Conservation (phyloP, 495 filamentous ascomycete genomes). For the Aspergillus leporis region DNA sequence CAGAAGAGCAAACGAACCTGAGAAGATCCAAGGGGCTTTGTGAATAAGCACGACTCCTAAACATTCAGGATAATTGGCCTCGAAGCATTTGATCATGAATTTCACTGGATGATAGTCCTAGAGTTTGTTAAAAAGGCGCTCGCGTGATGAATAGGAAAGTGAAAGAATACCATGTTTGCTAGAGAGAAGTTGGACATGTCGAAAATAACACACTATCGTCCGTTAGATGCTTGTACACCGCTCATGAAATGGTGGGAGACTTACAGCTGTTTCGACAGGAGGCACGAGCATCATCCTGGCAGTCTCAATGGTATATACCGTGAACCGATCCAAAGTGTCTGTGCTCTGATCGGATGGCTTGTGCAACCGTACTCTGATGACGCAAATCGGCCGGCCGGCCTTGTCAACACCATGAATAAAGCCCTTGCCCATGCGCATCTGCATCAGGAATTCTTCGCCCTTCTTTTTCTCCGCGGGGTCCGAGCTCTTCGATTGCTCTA, state of each 20-base stretch:
- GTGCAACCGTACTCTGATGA: constrained; percentile 81
- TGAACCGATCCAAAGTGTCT: constrained; percentile 78
- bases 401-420: constrained; percentile 89
- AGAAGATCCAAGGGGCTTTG: constrained; percentile 96
- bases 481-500: constrained; percentile 56
- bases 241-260: constrained; percentile 29
- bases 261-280: constrained; percentile 88
- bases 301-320: constrained; percentile 92
- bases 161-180: constrained; percentile 79
- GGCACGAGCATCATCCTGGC: constrained; percentile 76
- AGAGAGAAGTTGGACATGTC: constrained; percentile 93
- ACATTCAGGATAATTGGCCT: constrained; percentile 96
- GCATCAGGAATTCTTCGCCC: constrained; percentile 78
- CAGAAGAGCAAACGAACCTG: constrained; percentile 53
- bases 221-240: constrained; percentile 1
- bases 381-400: constrained; percentile 81
- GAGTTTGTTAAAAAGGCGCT: constrained; percentile 16
- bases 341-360: constrained; percentile 78
- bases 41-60: constrained; percentile 93
- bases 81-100: constrained; percentile 99
- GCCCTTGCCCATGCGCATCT: constrained; percentile 91
- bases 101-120: constrained; percentile 95
- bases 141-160: not conserved
- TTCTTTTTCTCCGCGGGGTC: constrained; percentile 61
- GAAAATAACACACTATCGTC: constrained; percentile 74